Evolutionary conservation across 805 yeast species (phyloP), one percentile per base, ranked within the genome.

Genomic region (Blastobotrys parvus): DNA sequence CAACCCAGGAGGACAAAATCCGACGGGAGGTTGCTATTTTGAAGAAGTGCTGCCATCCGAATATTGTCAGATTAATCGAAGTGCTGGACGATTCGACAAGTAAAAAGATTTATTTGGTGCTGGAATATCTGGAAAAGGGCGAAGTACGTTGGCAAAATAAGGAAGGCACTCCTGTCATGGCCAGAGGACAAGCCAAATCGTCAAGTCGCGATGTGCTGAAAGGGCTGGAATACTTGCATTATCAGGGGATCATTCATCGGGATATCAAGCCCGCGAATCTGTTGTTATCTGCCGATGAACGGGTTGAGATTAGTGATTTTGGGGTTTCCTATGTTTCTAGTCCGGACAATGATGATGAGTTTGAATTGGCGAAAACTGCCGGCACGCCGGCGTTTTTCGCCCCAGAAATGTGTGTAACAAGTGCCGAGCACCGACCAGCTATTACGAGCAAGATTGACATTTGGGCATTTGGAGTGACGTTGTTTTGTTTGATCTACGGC

Each of bases 381-480:
- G 98, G 97, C 3, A 90, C 97, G 0, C 97, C 97, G 1, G 97
- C 96, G 0, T 90, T 90, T 61, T 81, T 88, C 56, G 95, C 97
- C 0, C 96, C 96, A 0, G 99, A 92, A 59, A 48, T 55, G 22
- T 55, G 57, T 35, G 32, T 46, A 10, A 38, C 48, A 3, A 57
- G 38, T 59, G 61, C 23, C 55, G 44, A 35, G 21, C 43, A 42
- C 13, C 41, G 55, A 30, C 46, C 51, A 18, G 53, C 39, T 75
- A 82, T 90, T 34, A 81, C 85, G 42, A 71, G 80, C 58, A 87
- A 84, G 61, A 84, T 92, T 43, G 98, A 92, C 64, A 82, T 90
- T n/a, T 92, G 98, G 98, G 95, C 98, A 0, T 63, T 88, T 17
- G 98, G 98, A 8, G 88, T 90, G 4, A 89, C 97, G 0, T 65